A percentile compares a stretch with the other conserved stretches of the same genome.
Evolutionary conservation across 306 rosid species (phyloP).

Genomic region (Casuarina glauca): DNA sequence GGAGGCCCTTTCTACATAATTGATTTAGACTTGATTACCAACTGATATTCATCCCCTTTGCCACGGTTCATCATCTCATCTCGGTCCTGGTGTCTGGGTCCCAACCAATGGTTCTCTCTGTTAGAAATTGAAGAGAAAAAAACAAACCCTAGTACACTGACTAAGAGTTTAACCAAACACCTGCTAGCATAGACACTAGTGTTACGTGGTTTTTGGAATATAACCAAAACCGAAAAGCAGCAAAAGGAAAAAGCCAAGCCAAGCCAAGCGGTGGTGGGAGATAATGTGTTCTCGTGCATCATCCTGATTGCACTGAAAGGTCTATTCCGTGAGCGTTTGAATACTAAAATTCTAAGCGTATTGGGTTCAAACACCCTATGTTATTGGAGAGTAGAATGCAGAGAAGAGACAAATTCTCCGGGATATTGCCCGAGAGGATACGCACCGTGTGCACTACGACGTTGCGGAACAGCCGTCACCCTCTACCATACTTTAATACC

Average conservation of each 20-base stretch:
- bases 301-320: neutral
- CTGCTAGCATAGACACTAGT: too few species aligned
- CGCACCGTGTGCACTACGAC: slow-evolving; percentile 13
- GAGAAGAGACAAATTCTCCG: slow-evolving; percentile 10
- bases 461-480: neutral
- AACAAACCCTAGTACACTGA: too few species aligned
- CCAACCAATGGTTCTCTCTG: too few species aligned
- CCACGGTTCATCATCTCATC: too few species aligned
- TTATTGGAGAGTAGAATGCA: neutral
- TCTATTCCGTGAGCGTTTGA: neutral
- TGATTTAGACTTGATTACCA: neutral
- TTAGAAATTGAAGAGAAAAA: too few species aligned
- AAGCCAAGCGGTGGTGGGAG: neutral
- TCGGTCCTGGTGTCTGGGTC: too few species aligned
- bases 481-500: neutral
- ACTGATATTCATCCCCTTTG: neutral
- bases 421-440: neutral
- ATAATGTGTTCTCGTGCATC: neutral
- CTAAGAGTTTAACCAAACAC: too few species aligned
- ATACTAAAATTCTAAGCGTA: neutral
- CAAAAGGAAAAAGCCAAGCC: neutral
- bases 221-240: too few species aligned
- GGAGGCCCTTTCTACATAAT: neutral
- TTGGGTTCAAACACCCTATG: neutral
- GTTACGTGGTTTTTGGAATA: too few species aligned